These are phyloP conservation scores for Penicillium sp. DNA, from an alignment of 2,329 filamentous ascomycete species.

Conservation along the genomic window DNA sequence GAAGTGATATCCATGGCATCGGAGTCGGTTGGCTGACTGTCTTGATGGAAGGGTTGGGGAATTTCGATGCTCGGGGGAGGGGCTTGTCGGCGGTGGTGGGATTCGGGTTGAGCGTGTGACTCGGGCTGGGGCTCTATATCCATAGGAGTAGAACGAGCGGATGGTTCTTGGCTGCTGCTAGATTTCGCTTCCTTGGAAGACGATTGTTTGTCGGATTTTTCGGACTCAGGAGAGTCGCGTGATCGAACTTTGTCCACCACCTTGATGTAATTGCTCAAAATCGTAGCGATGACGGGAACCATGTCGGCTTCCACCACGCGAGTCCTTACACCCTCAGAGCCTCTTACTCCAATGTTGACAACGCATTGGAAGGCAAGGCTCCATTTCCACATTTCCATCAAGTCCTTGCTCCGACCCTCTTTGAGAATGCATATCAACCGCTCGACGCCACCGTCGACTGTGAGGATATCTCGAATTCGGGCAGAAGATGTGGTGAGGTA, in stretches of 20 bases:
- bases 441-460: conserved; percentile 97
- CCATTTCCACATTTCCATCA: conserved; percentile 99
- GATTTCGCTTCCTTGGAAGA: conserved; percentile 35
- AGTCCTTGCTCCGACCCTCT: conserved; percentile 91
- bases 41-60: conserved; percentile 58
- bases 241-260: conserved; percentile 90
- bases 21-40: conserved; percentile 49
- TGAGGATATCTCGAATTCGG: conserved; percentile 95
- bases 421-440: conserved; percentile 96
- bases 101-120: conserved; percentile 57
- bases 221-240: conserved; percentile 78
- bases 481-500: conserved; percentile 98
- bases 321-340: conserved; percentile 90
- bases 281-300: conserved; percentile 97
- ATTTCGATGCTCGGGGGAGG: conserved; percentile 85
- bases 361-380: conserved; percentile 98
- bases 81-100: conserved; percentile 71
- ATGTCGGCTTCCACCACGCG: conserved; percentile 98
- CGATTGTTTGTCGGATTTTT: conserved; percentile 39
- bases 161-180: conserved; percentile 27
- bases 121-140: conserved; percentile 57
- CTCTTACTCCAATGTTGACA: conserved; percentile 96
- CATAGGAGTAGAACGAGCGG: conserved; percentile 38
- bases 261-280: conserved; percentile 97
- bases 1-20: conserved; percentile 63